phyloP scores from a whole-genome alignment of 345 rosid genomes.

The Gynandropsis gynandra region DNA sequence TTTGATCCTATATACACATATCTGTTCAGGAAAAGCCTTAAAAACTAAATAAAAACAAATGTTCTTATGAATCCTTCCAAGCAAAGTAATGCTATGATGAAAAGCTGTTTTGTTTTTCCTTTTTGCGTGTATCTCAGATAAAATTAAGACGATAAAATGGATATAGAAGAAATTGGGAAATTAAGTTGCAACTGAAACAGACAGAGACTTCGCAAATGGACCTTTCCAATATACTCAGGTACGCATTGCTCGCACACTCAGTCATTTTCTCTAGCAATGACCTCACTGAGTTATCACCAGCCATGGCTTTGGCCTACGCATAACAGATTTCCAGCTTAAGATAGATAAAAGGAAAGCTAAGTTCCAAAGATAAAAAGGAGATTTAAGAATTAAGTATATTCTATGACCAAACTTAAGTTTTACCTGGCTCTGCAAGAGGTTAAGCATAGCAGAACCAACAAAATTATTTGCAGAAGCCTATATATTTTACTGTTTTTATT shows the following conservation, averaged over 20 bases:
- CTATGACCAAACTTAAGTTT: slow-evolving; percentile 7
- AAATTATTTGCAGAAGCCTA: slow-evolving; percentile 67
- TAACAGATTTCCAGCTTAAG: slow-evolving; percentile 24
- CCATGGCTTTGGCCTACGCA: slow-evolving; percentile 87
- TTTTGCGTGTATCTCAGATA: slow-evolving; percentile 11
- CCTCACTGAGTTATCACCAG: slow-evolving; percentile 91
- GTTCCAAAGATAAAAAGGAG: slow-evolving; percentile 7
- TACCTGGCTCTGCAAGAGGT: slow-evolving; percentile 95
- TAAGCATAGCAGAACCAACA: slow-evolving; percentile 86
- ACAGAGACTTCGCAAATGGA: slow-evolving; percentile 19
- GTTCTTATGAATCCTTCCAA: slow-evolving; percentile 12
- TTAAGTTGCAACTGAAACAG: slow-evolving; percentile 8
- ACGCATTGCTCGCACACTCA: slow-evolving; percentile 89
- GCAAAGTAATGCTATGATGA: background rate
- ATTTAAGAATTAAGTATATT: background rate
- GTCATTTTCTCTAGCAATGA: slow-evolving; percentile 95
- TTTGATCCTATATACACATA: slow-evolving; percentile 6
- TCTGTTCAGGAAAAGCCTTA: background rate
- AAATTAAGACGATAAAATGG: slow-evolving; percentile 1
- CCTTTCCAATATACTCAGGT: slow-evolving; percentile 94
- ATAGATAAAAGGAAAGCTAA: slow-evolving; percentile 12
- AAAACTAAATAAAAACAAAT: slow-evolving; percentile 11
- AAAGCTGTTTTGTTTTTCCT: slow-evolving; percentile 1
- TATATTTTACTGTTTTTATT: too few species aligned
- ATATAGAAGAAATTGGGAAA: background rate